Percentiles rank a stretch among this genome's conserved stretches.
Evolutionary conservation across 257 asterid genomes (phyloP).

Genomic region (Coffea canephora): DNA sequence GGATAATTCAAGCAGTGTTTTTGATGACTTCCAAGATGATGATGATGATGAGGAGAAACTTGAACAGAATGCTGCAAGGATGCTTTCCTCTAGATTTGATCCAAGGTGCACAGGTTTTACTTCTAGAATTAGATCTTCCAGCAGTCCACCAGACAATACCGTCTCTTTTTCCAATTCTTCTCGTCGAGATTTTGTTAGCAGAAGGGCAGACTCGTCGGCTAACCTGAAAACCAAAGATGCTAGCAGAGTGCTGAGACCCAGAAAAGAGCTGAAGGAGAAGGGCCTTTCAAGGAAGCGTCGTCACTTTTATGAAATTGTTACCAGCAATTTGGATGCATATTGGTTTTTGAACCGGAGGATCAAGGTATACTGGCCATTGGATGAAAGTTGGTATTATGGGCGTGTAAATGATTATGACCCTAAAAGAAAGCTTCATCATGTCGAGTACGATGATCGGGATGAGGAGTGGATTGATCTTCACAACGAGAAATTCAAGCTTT

Average conservation of each 20-base stretch:
- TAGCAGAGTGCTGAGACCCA: slow-evolving; percentile 73
- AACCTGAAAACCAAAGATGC: slow-evolving; percentile 53
- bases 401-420: slow-evolving; percentile 74
- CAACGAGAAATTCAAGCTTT: slow-evolving; percentile 81
- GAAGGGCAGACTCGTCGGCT: slow-evolving; percentile 43
- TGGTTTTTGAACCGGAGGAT: slow-evolving; percentile 79
- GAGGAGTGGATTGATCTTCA: slow-evolving; percentile 93
- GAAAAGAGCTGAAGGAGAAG: slow-evolving; percentile 56
- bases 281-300: slow-evolving; percentile 75
- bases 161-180: slow-evolving; percentile 49
- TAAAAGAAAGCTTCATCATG: slow-evolving; percentile 68
- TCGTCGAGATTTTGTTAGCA: slow-evolving; percentile 37
- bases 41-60: slow-evolving; percentile 97
- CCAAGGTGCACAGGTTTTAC: slow-evolving; percentile 90
- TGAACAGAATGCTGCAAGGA: slow-evolving; percentile 94
- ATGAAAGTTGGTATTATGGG: slow-evolving; percentile 94
- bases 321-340: slow-evolving; percentile 59
- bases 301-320: slow-evolving; percentile 79
- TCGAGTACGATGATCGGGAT: slow-evolving; percentile 89
- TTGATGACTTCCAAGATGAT: slow-evolving; percentile 57
- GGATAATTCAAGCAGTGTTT: slow-evolving; percentile 40
- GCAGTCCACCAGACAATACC: slow-evolving; percentile 42
- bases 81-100: slow-evolving; percentile 97
- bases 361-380: slow-evolving; percentile 92
- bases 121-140: slow-evolving; percentile 48